Base-by-base conservation (phyloP, 805 yeast genomes). In the Candida lessepsii region DNA sequence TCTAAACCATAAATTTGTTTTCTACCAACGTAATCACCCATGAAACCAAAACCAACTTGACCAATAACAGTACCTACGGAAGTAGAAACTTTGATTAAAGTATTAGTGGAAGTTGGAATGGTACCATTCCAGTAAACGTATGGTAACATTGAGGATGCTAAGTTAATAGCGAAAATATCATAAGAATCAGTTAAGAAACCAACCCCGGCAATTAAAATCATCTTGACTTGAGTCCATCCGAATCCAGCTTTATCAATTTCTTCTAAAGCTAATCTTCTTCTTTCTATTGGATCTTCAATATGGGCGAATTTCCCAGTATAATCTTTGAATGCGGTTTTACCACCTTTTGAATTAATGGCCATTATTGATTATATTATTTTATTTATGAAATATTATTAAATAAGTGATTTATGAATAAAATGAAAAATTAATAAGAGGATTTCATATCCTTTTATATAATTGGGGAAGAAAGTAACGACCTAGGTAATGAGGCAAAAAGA, bases 31-130 rank as follows among this genome's bases (percentile, higher is more conserved):
- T 67, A 60, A 72, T 88, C 96, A 46, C 91, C 96, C 49, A 83
- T 53, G 57, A 76, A 70, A 68, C 96, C 96, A 55, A 88, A 89
- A 44, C 84, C 79, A 37, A 88, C 58, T 70, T 89, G 96, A 56
- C 96, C 96, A 57, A 89, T 76, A 50, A 88, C 95, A 30, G 96
- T 88, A 69, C 96, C 96, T 41, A 87, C 95, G 36, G 96, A 87
- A 17, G 96, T 88, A 37, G 95, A 86, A 39, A 85, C 90, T 69
- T 88, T 88, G 50, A 88, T 65, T 50, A 87, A 69, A 42, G 96
- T 87, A 42, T 69, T 61, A 39, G 95, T 84, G 36, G 95, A 81
- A 42, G 74, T 52, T 26, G 96, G 95, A 44, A 81, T 76, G 7
- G 52, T 41, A 49, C 80, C 80, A 48, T 78, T 79, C 89, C 90